Conservation (phyloP, 1,284 basidiomycete species). For the Cryptococcus sp. region DNA sequence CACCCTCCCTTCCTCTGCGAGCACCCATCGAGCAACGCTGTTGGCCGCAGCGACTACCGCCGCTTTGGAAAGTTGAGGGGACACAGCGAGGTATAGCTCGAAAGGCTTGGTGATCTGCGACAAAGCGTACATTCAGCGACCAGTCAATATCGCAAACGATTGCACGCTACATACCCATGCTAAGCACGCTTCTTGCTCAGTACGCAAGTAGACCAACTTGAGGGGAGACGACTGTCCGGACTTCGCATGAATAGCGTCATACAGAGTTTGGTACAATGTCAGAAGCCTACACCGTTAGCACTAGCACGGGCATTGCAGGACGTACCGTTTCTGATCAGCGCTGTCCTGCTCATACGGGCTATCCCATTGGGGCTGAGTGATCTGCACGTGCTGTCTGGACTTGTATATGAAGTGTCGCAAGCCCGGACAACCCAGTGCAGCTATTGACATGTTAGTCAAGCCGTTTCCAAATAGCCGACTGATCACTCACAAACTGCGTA, state of each 20-base stretch:
- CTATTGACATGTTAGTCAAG: conserved; percentile 24
- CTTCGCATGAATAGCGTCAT: conserved; percentile 82
- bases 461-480: not conserved
- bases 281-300: conserved; percentile 61
- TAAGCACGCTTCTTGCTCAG: conserved; percentile 81
- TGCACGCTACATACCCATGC: conserved; percentile 54
- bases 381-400: conserved; percentile 80
- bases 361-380: conserved; percentile 79
- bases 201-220: conserved; percentile 80
- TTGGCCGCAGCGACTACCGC: conserved; percentile 85
- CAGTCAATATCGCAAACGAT: no score
- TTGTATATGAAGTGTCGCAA: conserved; percentile 95
- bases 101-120: conserved; percentile 75
- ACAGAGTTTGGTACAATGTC: conserved; percentile 79
- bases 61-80: conserved; percentile 79
- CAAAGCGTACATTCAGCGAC: not conserved
- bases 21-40: conserved; percentile 83
- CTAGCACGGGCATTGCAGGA: not conserved
- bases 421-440: conserved; percentile 77
- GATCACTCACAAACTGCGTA: conserved; percentile 49
- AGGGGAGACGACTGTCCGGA: conserved; percentile 70
- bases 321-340: conserved; percentile 37
- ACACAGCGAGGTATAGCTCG: conserved; percentile 83
- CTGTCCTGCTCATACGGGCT: conserved; percentile 69
- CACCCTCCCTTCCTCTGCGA: conserved; percentile 75